Percentiles rank a stretch among this genome's conserved stretches.
phyloP scores from a whole-genome alignment of 2,329 filamentous ascomycete species.

The Colletotrichum sp. region DNA sequence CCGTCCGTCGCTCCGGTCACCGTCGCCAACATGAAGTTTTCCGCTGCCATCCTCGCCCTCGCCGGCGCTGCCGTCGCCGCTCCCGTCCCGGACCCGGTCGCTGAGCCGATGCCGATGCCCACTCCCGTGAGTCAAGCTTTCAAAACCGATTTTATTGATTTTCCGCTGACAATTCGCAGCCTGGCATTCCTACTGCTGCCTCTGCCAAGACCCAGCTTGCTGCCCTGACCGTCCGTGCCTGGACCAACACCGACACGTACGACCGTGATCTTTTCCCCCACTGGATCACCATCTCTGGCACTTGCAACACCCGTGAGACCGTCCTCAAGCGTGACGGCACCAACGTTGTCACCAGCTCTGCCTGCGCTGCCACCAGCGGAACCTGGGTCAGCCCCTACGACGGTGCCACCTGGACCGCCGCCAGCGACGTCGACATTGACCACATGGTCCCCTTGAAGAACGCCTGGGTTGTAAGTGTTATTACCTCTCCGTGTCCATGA shows the following conservation, averaged over 20 bases:
- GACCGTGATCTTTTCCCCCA: slow-evolving; percentile 72
- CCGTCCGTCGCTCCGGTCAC: neutral
- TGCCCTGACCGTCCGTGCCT: slow-evolving; percentile 60
- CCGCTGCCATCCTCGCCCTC: slow-evolving; percentile 21
- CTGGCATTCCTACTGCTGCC: slow-evolving; percentile 66
- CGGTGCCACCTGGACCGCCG: slow-evolving; percentile 70
- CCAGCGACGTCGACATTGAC: slow-evolving; percentile 80
- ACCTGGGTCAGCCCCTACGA: slow-evolving; percentile 78
- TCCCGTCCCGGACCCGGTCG: slow-evolving; percentile 21
- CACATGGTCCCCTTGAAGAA: slow-evolving; percentile 84
- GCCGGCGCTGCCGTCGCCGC: slow-evolving; percentile 25
- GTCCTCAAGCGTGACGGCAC: slow-evolving; percentile 78
- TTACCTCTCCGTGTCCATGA: neutral
- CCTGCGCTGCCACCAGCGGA: slow-evolving; percentile 70
- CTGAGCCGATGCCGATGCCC: slow-evolving; percentile 24
- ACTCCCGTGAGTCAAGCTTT: slow-evolving; percentile 26
- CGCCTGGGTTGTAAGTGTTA: slow-evolving; percentile 71
- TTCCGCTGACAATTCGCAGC: slow-evolving; percentile 33
- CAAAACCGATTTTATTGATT: neutral
- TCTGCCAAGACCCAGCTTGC: slow-evolving; percentile 64
- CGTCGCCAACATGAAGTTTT: slow-evolving; percentile 21
- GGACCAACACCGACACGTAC: slow-evolving; percentile 63
- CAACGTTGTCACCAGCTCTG: slow-evolving; percentile 60
- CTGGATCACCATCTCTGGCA: slow-evolving; percentile 70
- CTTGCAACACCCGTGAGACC: slow-evolving; percentile 74